Conservation (phyloP, 1,284 basidiomycete genomes). For the Schizophyllum commune region DNA sequence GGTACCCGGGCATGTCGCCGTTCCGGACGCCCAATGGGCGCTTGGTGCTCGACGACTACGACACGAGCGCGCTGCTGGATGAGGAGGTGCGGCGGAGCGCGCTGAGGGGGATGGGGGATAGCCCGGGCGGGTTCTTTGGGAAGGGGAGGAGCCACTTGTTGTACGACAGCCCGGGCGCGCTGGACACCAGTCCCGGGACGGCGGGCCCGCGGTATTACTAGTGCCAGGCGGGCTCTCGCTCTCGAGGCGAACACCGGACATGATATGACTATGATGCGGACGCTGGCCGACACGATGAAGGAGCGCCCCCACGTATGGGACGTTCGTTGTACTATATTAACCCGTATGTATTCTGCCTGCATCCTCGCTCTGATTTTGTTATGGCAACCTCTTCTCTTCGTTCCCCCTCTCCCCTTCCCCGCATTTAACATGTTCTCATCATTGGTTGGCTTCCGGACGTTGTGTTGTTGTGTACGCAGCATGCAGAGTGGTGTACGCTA, state of each 20-base stretch:
- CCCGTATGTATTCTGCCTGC: not conserved
- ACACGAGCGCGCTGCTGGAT: slow-evolving; percentile 53
- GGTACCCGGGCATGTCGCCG: slow-evolving; percentile 33
- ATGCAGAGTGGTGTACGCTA: not conserved
- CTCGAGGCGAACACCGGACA: not conserved
- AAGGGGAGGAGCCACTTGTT: slow-evolving; percentile 36
- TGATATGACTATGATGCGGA: not conserved
- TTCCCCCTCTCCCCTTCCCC: no score
- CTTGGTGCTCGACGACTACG: slow-evolving; percentile 54
- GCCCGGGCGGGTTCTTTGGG: slow-evolving; percentile 54
- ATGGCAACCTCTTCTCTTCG: not conserved
- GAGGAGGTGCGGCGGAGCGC: slow-evolving; percentile 52
- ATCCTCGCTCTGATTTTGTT: not conserved
- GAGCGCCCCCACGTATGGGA: not conserved
- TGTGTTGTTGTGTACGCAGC: not conserved
- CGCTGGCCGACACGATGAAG: not conserved
- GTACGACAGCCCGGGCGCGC: slow-evolving; percentile 53
- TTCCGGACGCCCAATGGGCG: slow-evolving; percentile 48
- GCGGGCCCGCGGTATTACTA: slow-evolving; percentile 43
- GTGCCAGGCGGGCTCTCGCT: not conserved
- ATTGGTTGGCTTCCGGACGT: not conserved
- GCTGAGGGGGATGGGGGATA: slow-evolving; percentile 34
- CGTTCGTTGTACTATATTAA: not conserved
- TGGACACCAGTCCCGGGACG: slow-evolving; percentile 35
- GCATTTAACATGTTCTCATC: not conserved